Evolutionary conservation across 106 monocot species (phyloP).

Genomic region (Posidonia australis): DNA sequence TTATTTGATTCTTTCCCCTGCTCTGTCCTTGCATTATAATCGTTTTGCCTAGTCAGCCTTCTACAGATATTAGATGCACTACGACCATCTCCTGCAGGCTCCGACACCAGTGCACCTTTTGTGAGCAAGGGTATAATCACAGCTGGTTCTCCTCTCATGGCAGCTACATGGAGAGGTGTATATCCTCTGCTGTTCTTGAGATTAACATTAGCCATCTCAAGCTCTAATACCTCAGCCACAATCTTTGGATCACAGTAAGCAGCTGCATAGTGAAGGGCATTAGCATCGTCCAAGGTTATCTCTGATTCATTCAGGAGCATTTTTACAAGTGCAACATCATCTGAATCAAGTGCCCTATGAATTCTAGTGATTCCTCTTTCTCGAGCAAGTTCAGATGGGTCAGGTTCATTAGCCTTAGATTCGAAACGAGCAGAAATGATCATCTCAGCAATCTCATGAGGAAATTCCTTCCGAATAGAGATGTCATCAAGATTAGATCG

Average conservation of each 20-base stretch:
- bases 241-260: constrained; percentile 91
- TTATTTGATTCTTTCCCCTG: constrained; percentile 83
- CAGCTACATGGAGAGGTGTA: constrained; percentile 82
- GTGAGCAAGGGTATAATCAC: constrained; percentile 63
- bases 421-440: constrained; percentile 36
- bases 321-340: constrained; percentile 92
- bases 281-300: constrained; percentile 63
- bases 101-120: constrained; percentile 58
- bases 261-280: constrained; percentile 75
- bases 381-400: constrained; percentile 18
- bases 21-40: constrained; percentile 48
- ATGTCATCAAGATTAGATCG: constrained; percentile 63
- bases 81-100: constrained; percentile 48
- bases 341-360: constrained; percentile 75
- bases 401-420: constrained; percentile 13
- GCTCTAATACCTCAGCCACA: constrained; percentile 62
- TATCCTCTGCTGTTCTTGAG: constrained; percentile 70
- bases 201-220: constrained; percentile 62
- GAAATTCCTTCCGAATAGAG: constrained; percentile 68
- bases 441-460: constrained; percentile 34
- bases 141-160: constrained; percentile 69
- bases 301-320: constrained; percentile 72
- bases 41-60: constrained; percentile 69
- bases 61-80: constrained; percentile 68
- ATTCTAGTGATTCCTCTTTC: constrained; percentile 64